Evolutionary conservation across 768 basidiomycete genomes (phyloP).

Genomic region (Rossbeevera mucosa): DNA sequence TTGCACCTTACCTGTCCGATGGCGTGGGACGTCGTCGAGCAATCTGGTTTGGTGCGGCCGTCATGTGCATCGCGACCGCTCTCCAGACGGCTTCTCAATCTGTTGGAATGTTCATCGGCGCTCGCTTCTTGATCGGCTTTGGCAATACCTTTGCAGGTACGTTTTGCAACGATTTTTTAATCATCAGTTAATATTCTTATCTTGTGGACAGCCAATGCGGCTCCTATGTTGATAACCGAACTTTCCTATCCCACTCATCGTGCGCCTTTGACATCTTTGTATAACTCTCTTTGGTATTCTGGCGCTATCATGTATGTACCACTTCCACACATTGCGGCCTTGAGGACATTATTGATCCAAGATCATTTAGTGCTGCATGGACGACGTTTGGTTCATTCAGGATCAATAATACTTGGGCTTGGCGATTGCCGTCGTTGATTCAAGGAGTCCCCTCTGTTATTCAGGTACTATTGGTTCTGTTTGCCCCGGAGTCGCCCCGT

Average conservation of each 20-base stretch:
- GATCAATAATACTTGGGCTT: constrained; percentile 64
- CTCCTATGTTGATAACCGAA: constrained; percentile 81
- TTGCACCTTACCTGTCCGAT: constrained; percentile 69
- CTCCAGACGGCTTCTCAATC: constrained; percentile 67
- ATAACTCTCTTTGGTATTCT: constrained; percentile 87
- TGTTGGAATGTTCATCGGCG: constrained; percentile 78
- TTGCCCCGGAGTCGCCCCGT: constrained; percentile 80
- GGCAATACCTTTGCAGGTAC: constrained; percentile 65
- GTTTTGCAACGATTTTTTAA: constrained; percentile 10
- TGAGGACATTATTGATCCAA: not conserved
- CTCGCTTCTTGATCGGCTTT: constrained; percentile 74
- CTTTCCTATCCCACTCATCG: constrained; percentile 79
- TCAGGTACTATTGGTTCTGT: constrained; percentile 62
- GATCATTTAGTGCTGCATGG: constrained; percentile 59
- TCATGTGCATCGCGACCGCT: constrained; percentile 65
- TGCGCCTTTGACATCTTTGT: constrained; percentile 68
- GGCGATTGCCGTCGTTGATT: constrained; percentile 75
- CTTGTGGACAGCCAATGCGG: constrained; percentile 49
- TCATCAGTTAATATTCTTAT: not conserved
- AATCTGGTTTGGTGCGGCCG: constrained; percentile 60
- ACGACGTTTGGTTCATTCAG: constrained; percentile 76
- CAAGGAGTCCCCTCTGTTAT: constrained; percentile 67
- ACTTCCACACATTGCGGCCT: not conserved
- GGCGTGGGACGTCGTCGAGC: constrained; percentile 62
- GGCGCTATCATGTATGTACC: constrained; percentile 64